phyloP scores from a whole-genome alignment of 176 grass and related monocot species.

The Ampelocalamus luodianensis region DNA sequence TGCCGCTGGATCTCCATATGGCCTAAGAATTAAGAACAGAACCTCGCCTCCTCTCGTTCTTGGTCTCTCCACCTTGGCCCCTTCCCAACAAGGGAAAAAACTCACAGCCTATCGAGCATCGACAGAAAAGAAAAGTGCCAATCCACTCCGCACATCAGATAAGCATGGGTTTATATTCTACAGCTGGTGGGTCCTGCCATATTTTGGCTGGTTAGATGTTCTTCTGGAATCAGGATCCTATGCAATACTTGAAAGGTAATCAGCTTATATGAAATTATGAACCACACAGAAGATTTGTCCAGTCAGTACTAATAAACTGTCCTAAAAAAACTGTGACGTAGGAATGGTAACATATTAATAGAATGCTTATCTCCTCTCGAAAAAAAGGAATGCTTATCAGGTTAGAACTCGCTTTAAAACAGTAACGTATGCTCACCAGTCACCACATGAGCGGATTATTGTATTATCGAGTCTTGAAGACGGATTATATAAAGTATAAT shows the following conservation, averaged over 20 bases:
- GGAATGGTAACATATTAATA: not conserved
- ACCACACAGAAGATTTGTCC: conserved; percentile 8
- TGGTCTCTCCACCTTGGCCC: not conserved
- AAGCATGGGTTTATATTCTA: conserved; percentile 50
- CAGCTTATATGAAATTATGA: not conserved
- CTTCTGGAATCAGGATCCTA: conserved; percentile 19
- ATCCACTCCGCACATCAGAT: conserved; percentile 39
- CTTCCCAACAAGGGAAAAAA: conserved; percentile 4
- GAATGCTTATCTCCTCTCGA: not conserved
- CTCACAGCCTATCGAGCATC: conserved; percentile 25
- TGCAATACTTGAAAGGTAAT: not conserved
- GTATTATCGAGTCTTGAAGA: no score
- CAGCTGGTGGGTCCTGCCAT: conserved; percentile 37
- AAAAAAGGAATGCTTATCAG: conserved; percentile 17
- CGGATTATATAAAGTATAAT: no score
- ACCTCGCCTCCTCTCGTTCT: conserved; percentile 8
- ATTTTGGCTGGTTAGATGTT: conserved; percentile 31
- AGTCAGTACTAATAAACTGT: not conserved
- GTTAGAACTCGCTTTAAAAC: not conserved
- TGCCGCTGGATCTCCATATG: conserved; percentile 61
- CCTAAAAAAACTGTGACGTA: not conserved
- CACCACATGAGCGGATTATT: not conserved
- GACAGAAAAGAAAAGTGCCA: conserved; percentile 25
- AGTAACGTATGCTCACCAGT: not conserved
- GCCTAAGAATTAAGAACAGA: conserved; percentile 15